These are phyloP conservation scores for Schizonepeta tenuifolia DNA, from an alignment of 257 asterid species.

Conservation along the genomic window DNA sequence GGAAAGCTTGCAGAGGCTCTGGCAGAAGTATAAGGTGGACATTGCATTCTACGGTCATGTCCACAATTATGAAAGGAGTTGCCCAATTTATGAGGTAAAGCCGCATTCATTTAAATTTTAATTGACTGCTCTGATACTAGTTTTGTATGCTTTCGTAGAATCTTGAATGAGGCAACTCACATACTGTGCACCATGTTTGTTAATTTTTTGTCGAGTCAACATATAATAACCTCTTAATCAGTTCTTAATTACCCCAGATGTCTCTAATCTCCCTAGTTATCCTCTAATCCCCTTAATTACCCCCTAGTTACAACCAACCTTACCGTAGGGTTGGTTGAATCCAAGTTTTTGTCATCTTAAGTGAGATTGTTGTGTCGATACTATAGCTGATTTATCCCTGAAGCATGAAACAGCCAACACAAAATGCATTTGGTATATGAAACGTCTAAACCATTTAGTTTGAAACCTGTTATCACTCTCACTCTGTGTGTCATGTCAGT, in stretches of 20 bases:
- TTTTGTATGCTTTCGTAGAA: background rate
- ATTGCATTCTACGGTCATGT: conserved; percentile 66
- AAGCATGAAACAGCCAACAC: background rate
- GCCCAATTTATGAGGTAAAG: conserved; percentile 61
- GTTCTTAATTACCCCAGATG: too few relatives aligned
- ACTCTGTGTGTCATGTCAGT: too few relatives aligned
- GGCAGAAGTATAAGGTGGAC: conserved; percentile 72
- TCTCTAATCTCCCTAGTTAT: too few relatives aligned
- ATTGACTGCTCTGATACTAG: background rate
- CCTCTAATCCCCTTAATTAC: too few relatives aligned
- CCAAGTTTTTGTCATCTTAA: too few relatives aligned
- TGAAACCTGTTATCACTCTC: background rate
- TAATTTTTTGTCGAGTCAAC: too few relatives aligned
- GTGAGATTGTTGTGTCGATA: background rate
- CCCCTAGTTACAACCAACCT: too few relatives aligned
- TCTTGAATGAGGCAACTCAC: too few relatives aligned
- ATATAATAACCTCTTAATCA: too few relatives aligned
- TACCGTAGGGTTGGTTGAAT: too few relatives aligned
- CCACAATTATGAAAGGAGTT: conserved; percentile 61
- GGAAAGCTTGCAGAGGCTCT: conserved; percentile 62
- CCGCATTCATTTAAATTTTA: background rate
- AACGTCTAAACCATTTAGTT: background rate
- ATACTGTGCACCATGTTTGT: too few relatives aligned
- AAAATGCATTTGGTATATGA: background rate
- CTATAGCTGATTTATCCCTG: background rate